These are phyloP conservation scores for Puccinellia tenuiflora DNA, from an alignment of 176 grass and related monocot species.

Conservation along the genomic window DNA sequence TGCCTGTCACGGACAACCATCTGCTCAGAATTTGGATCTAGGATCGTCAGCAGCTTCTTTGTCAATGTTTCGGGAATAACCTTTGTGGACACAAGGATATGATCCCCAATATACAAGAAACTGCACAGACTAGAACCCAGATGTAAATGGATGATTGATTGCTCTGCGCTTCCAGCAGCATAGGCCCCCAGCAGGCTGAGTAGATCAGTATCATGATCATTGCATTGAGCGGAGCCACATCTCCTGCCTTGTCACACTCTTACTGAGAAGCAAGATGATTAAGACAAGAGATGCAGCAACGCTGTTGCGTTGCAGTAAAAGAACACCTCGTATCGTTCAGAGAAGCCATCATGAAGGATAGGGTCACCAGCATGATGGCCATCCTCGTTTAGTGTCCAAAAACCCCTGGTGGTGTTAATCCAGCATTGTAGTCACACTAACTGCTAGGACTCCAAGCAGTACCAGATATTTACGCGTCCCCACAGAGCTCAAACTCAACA, in stretches of 20 bases:
- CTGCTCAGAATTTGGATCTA: neutral
- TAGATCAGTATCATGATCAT: slow-evolving; percentile 45
- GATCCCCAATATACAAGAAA: slow-evolving; percentile 31
- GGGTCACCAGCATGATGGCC: slow-evolving; percentile 24
- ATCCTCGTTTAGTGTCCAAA: neutral
- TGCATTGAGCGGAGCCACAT: slow-evolving; percentile 37
- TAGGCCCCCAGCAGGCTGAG: slow-evolving; percentile 51
- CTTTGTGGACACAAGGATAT: slow-evolving; percentile 22
- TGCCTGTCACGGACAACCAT: neutral
- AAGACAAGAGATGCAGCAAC: slow-evolving; percentile 42
- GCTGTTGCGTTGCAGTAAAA: slow-evolving; percentile 48
- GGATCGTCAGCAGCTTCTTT: neutral
- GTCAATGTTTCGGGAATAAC: slow-evolving; percentile 14
- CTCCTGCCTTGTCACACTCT: slow-evolving; percentile 12
- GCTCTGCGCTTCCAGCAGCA: slow-evolving; percentile 43
- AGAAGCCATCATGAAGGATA: slow-evolving; percentile 8
- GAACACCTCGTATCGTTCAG: slow-evolving; percentile 15
- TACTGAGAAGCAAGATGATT: slow-evolving; percentile 56
- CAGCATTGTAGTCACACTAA: slow-evolving; percentile 46
- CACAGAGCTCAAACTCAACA: slow-evolving; percentile 21
- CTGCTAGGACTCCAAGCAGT: slow-evolving; percentile 28
- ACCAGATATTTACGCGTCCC: slow-evolving; percentile 37
- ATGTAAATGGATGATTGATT: slow-evolving; percentile 35
- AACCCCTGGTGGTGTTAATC: slow-evolving; percentile 28
- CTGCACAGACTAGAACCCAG: slow-evolving; percentile 29